phyloP scores from a whole-genome alignment of 116 monocot genomes.

The Zostera marina region DNA sequence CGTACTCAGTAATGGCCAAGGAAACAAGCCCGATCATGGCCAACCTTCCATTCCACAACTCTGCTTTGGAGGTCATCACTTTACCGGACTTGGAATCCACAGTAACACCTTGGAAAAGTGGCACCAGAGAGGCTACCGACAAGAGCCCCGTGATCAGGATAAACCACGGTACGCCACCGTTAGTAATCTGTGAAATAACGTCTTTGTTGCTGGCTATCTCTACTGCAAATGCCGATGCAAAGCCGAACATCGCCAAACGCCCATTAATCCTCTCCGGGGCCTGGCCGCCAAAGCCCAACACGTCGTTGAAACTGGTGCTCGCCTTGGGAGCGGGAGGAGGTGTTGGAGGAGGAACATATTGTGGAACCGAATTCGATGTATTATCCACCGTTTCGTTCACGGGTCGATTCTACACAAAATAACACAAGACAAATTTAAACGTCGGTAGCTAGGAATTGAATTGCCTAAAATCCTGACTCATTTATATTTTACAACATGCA shows the following conservation, averaged over 20 bases:
- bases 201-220: neutral
- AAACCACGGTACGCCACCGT: neutral
- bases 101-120: no score
- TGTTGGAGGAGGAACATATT: no score
- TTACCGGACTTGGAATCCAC: no score
- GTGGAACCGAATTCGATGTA: no score
- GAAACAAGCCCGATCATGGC: no score
- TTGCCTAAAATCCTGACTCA: no score
- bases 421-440: neutral
- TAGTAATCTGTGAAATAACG: neutral
- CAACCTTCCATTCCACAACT: no score
- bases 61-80: no score
- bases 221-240: neutral
- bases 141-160: neutral
- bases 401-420: neutral
- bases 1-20: no score
- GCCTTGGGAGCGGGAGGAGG: neutral
- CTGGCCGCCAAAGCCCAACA: neutral
- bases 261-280: neutral
- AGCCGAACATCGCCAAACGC: neutral
- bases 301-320: neutral
- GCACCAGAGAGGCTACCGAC: no score
- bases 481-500: no score
- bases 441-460: neutral
- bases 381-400: no score